Conservation (phyloP, 116 monocot genomes). For the Zostera marina region DNA sequence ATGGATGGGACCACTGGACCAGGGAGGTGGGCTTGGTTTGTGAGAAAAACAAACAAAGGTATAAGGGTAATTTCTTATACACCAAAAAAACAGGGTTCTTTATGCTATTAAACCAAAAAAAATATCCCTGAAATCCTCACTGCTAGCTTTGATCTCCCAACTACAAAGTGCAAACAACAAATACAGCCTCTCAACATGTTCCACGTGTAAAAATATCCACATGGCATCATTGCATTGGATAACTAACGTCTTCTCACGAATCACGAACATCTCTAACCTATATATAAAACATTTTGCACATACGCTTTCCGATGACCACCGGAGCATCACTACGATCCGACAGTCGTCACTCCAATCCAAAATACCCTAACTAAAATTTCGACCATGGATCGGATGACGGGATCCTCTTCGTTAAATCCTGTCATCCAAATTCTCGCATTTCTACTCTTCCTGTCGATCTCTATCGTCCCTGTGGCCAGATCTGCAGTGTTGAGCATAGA, state of each 20-base stretch:
- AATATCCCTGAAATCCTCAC: background rate
- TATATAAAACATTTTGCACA: background rate
- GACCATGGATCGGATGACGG: background rate
- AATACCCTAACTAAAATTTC: background rate
- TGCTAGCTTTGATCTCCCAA: background rate
- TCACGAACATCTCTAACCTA: background rate
- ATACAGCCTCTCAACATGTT: background rate
- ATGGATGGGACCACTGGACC: no score
- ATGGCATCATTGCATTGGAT: background rate
- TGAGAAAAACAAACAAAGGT: no score
- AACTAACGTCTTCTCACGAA: background rate
- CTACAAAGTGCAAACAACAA: background rate
- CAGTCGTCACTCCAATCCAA: background rate
- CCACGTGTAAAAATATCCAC: background rate
- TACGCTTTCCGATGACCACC: background rate
- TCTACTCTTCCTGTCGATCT: constrained; percentile 4
- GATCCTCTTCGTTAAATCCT: background rate
- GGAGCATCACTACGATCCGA: background rate
- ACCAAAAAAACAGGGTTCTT: no score
- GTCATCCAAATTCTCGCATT: background rate
- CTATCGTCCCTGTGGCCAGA: constrained; percentile 8
- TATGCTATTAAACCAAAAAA: no score
- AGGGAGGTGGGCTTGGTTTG: no score
- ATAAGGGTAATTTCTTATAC: no score
- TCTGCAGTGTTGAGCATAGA: constrained; percentile 74